Conservation (phyloP, 306 rosid genomes). For the Medicago truncatula region MtrunA17r5.0-ANR NC_053043.1:1282501-1283000, state of each 20-base stretch:
- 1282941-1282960: background rate
- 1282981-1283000: background rate
- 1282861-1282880: background rate
- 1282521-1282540: too few relatives aligned
- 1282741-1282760: slow-evolving; percentile 1
- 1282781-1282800: background rate
- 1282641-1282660: background rate
- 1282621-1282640: too few relatives aligned
- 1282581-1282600: too few relatives aligned
- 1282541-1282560: too few relatives aligned
- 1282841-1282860: background rate
- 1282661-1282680: background rate
- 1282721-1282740: background rate
- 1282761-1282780: background rate
- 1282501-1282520: too few relatives aligned
- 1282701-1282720: background rate
- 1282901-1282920: background rate
- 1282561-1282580: too few relatives aligned
- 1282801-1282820: background rate
- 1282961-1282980: background rate
- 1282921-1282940: background rate
- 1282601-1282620: too few relatives aligned
- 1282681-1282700: background rate
- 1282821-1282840: background rate
- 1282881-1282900: background rate